These are phyloP conservation scores for Cucumis melo DNA, from an alignment of 306 rosid species.

Conservation along the genomic window DNA sequence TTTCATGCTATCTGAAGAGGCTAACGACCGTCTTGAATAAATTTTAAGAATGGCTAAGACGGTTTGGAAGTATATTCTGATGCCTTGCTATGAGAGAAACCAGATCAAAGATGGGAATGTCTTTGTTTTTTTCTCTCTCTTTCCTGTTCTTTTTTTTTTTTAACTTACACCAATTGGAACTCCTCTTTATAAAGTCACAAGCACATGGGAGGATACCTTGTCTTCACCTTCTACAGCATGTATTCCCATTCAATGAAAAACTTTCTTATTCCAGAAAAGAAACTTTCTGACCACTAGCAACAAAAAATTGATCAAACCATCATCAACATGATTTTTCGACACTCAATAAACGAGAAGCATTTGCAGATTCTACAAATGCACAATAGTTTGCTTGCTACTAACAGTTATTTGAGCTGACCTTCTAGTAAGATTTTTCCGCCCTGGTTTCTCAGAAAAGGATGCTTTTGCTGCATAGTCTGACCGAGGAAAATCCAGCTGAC, in stretches of 20 bases:
- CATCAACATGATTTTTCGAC: background rate
- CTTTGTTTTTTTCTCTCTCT: background rate
- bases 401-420: constrained; percentile 30
- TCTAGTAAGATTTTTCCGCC: constrained; percentile 27
- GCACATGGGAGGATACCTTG: background rate
- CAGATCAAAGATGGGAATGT: background rate
- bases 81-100: background rate
- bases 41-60: background rate
- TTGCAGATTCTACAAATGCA: background rate
- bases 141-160: background rate
- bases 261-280: background rate
- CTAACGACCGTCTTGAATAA: background rate
- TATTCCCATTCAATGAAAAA: background rate
- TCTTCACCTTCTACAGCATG: background rate
- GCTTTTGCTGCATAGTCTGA: constrained; percentile 26
- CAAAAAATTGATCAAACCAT: background rate
- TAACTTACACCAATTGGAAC: background rate
- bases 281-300: background rate
- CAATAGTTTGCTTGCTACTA: background rate
- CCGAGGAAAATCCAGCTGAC: constrained; percentile 30
- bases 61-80: background rate
- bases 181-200: background rate
- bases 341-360: background rate
- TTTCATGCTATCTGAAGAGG: background rate
- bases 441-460: constrained; percentile 30